Base-by-base conservation (phyloP, 441 rosid species). In the Cnidoscolus chayamansa region DNA sequence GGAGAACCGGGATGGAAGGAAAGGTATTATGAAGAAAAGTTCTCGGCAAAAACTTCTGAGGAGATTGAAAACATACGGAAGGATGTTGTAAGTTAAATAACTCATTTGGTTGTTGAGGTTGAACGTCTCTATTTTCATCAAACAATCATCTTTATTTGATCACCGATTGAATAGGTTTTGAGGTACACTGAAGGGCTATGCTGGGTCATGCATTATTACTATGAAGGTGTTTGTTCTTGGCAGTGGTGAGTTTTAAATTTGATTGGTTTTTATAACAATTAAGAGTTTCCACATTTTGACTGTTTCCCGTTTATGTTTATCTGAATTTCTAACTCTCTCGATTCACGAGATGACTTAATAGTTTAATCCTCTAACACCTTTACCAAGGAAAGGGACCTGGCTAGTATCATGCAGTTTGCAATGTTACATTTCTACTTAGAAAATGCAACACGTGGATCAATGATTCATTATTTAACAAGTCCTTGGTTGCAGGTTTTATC, bases 221-320 rank as follows among this genome's bases (percentile, higher is more conserved):
- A 91, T 72, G 97, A 90, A 81, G 99, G 99, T 65, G 98, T 94
- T 80, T 90, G 92, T 82, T 94, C 99, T 65, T 94, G 99, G 99
- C 90, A 86, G 40, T 94, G 99, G 98, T 94, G 76, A 89, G 96
- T 88, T 79, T 62, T 74, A 60, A 50, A 63, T 71, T 66, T 70
- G 48, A 65, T 72, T 47, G 54, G 48, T 32, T 60, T 68, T 17
- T 49, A 20, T 63, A 25, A 12, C 32, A 50, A 54, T 20, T 64
- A 4, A 4, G 47, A 73, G 7, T 71, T 70, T 47, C 51, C n/a
- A 40, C 7, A 61, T 40, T 40, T n/a, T 40, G 2, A 68, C 12
- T 43, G 17, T 55, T 17, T 68, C 59, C 10, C 7, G 7, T 11
- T 15, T 20, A 17, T 12, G 11, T 30, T 25, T 5, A 7, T 40